Percentiles rank a stretch among this genome's conserved stretches.
Conservation (phyloP, 2,329 filamentous ascomycete species). For the Colletotrichum simmondsii region DNA sequence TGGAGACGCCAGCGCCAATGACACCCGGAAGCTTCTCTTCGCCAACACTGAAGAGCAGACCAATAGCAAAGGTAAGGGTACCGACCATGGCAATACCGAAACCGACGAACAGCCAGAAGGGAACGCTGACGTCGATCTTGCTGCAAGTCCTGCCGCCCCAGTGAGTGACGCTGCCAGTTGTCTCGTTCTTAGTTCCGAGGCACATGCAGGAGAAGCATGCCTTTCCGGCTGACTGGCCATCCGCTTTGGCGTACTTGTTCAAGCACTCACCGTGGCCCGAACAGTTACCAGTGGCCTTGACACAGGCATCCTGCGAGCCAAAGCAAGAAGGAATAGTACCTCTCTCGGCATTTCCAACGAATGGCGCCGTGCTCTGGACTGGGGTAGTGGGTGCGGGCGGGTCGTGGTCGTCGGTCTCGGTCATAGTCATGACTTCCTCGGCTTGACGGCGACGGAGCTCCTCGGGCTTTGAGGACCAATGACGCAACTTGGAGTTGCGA, state of each 20-base stretch:
- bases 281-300: slow-evolving; percentile 79
- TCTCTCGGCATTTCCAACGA: slow-evolving; percentile 48
- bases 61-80: slow-evolving; percentile 76
- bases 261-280: slow-evolving; percentile 83
- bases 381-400: slow-evolving; percentile 35
- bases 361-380: slow-evolving; percentile 40
- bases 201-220: slow-evolving; percentile 85
- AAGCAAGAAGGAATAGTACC: slow-evolving; percentile 78
- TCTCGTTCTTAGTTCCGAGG: slow-evolving; percentile 64
- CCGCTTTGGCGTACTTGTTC: slow-evolving; percentile 67
- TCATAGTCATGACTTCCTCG: slow-evolving; percentile 59
- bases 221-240: slow-evolving; percentile 51
- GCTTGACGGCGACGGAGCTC: slow-evolving; percentile 60
- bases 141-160: slow-evolving; percentile 91
- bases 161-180: slow-evolving; percentile 70
- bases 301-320: slow-evolving; percentile 74
- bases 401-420: slow-evolving; percentile 39
- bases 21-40: slow-evolving; percentile 91
- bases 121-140: slow-evolving; percentile 89
- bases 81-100: slow-evolving; percentile 78
- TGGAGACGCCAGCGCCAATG: slow-evolving; percentile 92
- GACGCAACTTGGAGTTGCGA: slow-evolving; percentile 47
- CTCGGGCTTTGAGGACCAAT: slow-evolving; percentile 53
- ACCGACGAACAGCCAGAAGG: slow-evolving; percentile 87
- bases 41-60: slow-evolving; percentile 84